These are phyloP conservation scores for Colletotrichum gloeosporioides DNA, from an alignment of 2,329 filamentous ascomycete species.

Conservation along the genomic window DNA sequence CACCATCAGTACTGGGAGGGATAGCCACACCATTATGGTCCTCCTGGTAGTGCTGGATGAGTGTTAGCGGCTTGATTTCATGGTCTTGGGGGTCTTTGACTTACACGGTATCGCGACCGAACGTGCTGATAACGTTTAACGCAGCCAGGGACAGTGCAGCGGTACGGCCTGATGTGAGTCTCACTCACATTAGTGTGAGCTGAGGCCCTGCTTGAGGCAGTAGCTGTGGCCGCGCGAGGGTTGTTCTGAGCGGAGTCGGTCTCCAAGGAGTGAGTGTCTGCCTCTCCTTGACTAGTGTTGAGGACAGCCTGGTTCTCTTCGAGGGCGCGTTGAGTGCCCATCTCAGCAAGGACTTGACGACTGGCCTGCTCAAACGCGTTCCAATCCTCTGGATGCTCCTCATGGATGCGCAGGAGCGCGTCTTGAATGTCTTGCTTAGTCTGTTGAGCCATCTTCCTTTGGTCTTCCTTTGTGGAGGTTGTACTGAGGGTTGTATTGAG, in stretches of 20 bases:
- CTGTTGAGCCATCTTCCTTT: not conserved
- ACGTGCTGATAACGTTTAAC: not conserved
- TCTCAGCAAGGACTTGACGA: not conserved
- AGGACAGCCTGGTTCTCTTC: not conserved
- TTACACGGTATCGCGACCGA: not conserved
- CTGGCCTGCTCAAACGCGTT: not conserved
- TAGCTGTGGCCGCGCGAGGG: not conserved
- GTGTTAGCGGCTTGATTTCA: accelerated
- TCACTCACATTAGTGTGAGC: not conserved
- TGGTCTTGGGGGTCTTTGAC: not conserved
- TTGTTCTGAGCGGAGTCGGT: not conserved
- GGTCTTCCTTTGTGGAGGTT: not conserved
- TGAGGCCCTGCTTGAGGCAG: not conserved
- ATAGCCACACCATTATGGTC: not conserved
- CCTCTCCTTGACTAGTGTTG: not conserved
- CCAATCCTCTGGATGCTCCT: not conserved
- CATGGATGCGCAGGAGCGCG: not conserved
- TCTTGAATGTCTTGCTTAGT: not conserved
- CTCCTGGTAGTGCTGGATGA: not conserved
- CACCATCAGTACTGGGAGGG: not conserved
- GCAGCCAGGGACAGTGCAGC: not conserved
- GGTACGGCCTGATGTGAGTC: not conserved
- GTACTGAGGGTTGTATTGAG: not conserved
- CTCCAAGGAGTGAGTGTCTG: not conserved
- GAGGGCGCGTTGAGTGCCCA: not conserved